phyloP scores from a whole-genome alignment of 2,329 filamentous ascomycete genomes.

The Fusarium sp. region DNA sequence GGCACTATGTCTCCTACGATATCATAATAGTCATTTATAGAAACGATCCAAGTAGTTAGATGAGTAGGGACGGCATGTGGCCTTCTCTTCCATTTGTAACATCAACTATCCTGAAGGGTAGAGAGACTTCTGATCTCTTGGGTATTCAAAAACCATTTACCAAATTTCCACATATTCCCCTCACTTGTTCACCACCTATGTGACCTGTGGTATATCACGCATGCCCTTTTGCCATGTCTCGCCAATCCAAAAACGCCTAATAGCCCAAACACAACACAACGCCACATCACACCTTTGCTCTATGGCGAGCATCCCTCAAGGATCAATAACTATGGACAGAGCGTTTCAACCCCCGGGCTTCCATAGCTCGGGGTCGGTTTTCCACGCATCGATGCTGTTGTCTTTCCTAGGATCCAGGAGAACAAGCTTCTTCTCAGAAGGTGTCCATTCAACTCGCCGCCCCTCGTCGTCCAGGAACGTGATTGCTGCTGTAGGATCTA shows the following conservation, averaged over 20 bases:
- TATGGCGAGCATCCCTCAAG: neutral
- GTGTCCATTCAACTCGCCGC: conserved; percentile 36
- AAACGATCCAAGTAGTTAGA: neutral
- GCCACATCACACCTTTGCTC: neutral
- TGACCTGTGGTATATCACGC: neutral
- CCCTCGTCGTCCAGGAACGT: conserved; percentile 38
- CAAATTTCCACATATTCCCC: neutral
- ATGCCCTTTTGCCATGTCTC: neutral
- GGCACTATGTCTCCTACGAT: neutral
- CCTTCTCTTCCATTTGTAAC: neutral
- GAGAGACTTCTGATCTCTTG: neutral
- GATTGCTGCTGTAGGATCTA: conserved; percentile 30
- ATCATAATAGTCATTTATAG: neutral
- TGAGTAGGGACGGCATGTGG: neutral
- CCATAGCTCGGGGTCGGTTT: neutral
- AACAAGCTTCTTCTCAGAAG: conserved; percentile 33
- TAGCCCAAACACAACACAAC: neutral
- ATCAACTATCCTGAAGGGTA: neutral
- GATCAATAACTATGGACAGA: neutral
- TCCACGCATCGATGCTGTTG: neutral
- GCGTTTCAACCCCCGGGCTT: neutral
- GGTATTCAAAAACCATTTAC: neutral
- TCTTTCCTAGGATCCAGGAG: conserved; percentile 28
- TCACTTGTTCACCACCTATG: neutral
- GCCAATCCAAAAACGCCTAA: neutral